phyloP scores from a whole-genome alignment of 805 yeast species.

The Candida krabiensis region DNA sequence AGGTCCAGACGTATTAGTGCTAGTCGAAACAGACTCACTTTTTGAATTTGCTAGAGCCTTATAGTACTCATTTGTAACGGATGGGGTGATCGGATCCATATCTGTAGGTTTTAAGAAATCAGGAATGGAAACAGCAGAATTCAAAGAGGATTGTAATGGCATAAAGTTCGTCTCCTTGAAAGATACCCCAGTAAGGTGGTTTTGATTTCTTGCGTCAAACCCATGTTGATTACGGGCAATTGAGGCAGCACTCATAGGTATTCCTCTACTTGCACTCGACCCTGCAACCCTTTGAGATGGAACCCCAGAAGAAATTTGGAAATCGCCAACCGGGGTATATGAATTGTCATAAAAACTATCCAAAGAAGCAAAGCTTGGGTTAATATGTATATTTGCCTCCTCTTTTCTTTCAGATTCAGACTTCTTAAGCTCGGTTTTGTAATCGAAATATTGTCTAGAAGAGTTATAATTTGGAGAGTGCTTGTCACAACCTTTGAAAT shows the following conservation, averaged over 20 bases:
- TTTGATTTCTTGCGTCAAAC: background rate
- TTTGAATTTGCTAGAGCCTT: conserved; percentile 5
- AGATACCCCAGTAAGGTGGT: conserved; percentile 3
- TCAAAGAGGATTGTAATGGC: conserved; percentile 15
- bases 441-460: conserved; percentile 17
- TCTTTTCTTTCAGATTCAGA: conserved; percentile 7
- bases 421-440: conserved; percentile 18
- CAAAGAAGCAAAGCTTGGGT: conserved; percentile 75
- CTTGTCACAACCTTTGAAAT: background rate
- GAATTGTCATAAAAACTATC: conserved; percentile 57
- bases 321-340: conserved; percentile 6
- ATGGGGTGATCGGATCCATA: conserved; percentile 23
- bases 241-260: conserved; percentile 9
- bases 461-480: background rate
- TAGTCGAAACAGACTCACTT: conserved; percentile 9
- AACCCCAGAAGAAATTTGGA: conserved; percentile 6
- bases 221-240: conserved; percentile 3
- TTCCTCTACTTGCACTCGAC: conserved; percentile 3
- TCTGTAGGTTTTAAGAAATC: conserved; percentile 22
- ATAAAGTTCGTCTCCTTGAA: conserved; percentile 14
- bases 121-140: conserved; percentile 29
- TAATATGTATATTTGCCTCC: conserved; percentile 46
- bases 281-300: conserved; percentile 14
- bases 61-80: conserved; percentile 16
- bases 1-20: conserved; percentile 1